Base-by-base conservation (phyloP, 2,329 filamentous ascomycete species). In the Nemania diffusa region DNA sequence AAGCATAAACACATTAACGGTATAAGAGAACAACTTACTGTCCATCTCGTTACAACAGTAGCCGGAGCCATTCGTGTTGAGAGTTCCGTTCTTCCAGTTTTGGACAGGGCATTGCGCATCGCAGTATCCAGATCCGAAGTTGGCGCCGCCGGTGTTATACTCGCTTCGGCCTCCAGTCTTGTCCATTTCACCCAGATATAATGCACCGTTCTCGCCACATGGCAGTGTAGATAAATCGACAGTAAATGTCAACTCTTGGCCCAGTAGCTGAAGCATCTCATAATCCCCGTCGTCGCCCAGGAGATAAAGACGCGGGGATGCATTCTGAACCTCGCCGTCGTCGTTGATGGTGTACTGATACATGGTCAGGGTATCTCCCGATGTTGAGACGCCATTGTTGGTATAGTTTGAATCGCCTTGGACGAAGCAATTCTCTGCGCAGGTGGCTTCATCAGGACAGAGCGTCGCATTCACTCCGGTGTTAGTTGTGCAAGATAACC, bases 31-130 rank as follows among this genome's bases (percentile, higher is more conserved):
- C 7, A 24, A 70, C 68, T 70, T 52, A 70, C 68, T 84, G 66
- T 91, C 89, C 85, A 92, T 89, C 79, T 91, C 90, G 50, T 85
- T 80, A 78, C 89, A 91, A 84, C 89, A 91, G 44, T 88, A 82
- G 68, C 90, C 89, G 57, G 84, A 80, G 50, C 78, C 82, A 6
- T 86, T 83, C n/a, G 83, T 80, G 74, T 90, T 90, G 22, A 70
- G 81, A 66, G 79, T 71, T 24, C 83, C 83, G 57, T 81, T 80
- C 67, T 85, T 84, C 71, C 84, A 84, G 5, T 71, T 75, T 22
- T 75, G 68, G 72, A 83, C 84, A 37, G 81, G 80, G 74, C 85
- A 87, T 73, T 87, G 85, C 9, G 85, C 81, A 73, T 88, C 85
- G 65, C 87, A 90, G 78, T 90, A 89, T 9, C 87, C 87, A 2